Evolutionary conservation across 352 stramenopile species (phyloP).

Genomic region (Phytopythium delawarense): DNA sequence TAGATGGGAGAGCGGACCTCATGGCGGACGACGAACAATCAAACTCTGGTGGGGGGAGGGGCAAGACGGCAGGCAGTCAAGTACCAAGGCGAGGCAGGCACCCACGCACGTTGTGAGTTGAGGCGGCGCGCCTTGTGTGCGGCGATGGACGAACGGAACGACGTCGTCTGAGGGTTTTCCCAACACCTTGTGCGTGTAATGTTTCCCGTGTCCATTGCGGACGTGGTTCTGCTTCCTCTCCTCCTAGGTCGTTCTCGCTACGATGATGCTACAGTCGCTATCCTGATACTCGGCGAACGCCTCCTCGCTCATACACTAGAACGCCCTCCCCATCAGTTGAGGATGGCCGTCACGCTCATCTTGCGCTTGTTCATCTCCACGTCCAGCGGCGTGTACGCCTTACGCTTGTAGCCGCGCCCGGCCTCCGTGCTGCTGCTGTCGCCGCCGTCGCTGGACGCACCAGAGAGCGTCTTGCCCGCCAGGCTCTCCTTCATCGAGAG

Average conservation of each 20-base stretch:
- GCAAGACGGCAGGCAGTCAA: neutral
- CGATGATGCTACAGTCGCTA: slow-evolving; percentile 6
- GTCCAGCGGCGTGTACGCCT: slow-evolving; percentile 57
- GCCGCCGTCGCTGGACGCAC: slow-evolving; percentile 40
- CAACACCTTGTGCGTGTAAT: neutral
- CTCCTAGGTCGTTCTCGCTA: neutral
- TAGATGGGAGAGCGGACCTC: slow-evolving; percentile 2
- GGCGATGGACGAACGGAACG: neutral
- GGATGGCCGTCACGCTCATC: slow-evolving; percentile 86
- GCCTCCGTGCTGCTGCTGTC: slow-evolving; percentile 28
- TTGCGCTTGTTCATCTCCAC: slow-evolving; percentile 71
- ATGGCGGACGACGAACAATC: neutral
- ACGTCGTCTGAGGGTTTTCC: neutral
- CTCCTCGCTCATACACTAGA: neutral
- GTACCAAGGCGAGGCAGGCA: neutral
- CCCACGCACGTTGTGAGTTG: neutral
- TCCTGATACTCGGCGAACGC: neutral
- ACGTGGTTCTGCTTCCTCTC: neutral
- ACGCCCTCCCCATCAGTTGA: slow-evolving; percentile 54
- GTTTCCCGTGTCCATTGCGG: neutral
- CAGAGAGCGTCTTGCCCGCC: slow-evolving; percentile 12
- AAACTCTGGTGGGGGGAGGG: neutral
- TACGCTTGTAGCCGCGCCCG: slow-evolving; percentile 48
- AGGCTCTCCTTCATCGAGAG: slow-evolving; percentile 74
- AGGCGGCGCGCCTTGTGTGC: neutral